Percentiles rank a stretch among this genome's conserved stretches.
These are phyloP conservation scores for Camelina sativa DNA, from an alignment of 345 rosid species.

Conservation along the genomic window DNA sequence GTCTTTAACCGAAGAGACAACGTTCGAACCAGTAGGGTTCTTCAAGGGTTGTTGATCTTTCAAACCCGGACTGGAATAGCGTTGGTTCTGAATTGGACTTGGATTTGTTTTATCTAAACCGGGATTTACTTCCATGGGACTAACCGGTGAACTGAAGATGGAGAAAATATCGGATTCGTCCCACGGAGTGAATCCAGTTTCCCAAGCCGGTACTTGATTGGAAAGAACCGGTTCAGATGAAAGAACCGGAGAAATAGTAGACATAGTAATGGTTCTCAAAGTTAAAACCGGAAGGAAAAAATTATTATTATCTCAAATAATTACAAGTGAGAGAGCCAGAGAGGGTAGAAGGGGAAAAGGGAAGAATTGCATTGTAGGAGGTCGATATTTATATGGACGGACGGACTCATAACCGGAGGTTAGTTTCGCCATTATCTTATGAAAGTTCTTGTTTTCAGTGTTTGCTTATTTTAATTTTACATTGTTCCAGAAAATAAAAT, in stretches of 20 bases:
- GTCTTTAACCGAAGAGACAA: slow-evolving; percentile 39
- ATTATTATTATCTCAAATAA: slow-evolving; percentile 11
- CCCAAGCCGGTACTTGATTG: slow-evolving; percentile 50
- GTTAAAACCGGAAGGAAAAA: neutral
- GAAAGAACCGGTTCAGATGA: slow-evolving; percentile 44
- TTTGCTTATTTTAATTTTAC: neutral
- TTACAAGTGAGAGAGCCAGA: slow-evolving; percentile 36
- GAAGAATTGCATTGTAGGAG: slow-evolving; percentile 69
- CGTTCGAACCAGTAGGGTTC: slow-evolving; percentile 15
- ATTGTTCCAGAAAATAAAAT: slow-evolving; percentile 1
- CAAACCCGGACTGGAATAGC: slow-evolving; percentile 47
- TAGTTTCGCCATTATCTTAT: slow-evolving; percentile 42
- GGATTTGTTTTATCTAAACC: slow-evolving; percentile 49
- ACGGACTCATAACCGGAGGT: slow-evolving; percentile 29
- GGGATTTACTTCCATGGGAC: slow-evolving; percentile 38
- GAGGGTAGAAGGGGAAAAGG: slow-evolving; percentile 72
- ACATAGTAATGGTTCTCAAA: slow-evolving; percentile 41
- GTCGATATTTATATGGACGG: slow-evolving; percentile 59
- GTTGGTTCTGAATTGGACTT: slow-evolving; percentile 36
- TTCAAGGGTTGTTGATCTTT: slow-evolving; percentile 37
- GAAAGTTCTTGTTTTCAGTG: neutral
- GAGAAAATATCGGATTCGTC: slow-evolving; percentile 50
- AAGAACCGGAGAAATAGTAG: slow-evolving; percentile 50
- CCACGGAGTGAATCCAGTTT: slow-evolving; percentile 63
- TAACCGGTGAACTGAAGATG: slow-evolving; percentile 42